Evolutionary conservation across 2,329 filamentous ascomycete genomes (phyloP).

Genomic region (Grosmannia huntii): DNA sequence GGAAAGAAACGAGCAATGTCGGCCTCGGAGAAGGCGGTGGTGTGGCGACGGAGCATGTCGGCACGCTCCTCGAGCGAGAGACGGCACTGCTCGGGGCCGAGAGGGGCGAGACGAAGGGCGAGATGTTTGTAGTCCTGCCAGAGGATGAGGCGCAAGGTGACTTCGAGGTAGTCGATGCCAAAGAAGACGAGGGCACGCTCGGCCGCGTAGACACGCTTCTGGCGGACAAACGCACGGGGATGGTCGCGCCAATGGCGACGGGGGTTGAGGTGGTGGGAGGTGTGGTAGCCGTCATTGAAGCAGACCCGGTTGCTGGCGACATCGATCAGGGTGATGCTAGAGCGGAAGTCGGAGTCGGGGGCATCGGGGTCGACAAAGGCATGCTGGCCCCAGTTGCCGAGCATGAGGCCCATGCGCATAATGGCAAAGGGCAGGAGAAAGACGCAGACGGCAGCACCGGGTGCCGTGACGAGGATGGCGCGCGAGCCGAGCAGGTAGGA

Average conservation of each 20-base stretch:
- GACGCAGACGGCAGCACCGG: slow-evolving; percentile 47
- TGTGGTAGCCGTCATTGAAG: slow-evolving; percentile 76
- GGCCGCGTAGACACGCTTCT: slow-evolving; percentile 51
- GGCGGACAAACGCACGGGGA: slow-evolving; percentile 57
- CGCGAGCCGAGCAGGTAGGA: slow-evolving; percentile 22
- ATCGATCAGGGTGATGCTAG: slow-evolving; percentile 68
- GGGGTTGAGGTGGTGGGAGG: slow-evolving; percentile 68
- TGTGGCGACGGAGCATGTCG: slow-evolving; percentile 50
- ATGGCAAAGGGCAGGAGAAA: slow-evolving; percentile 53
- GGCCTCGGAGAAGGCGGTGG: slow-evolving; percentile 50
- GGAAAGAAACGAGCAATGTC: slow-evolving; percentile 48
- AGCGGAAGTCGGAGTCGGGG: slow-evolving; percentile 65
- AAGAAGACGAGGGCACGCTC: slow-evolving; percentile 65
- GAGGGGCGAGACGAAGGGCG: slow-evolving; percentile 58
- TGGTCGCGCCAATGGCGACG: slow-evolving; percentile 73
- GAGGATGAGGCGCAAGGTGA: slow-evolving; percentile 53
- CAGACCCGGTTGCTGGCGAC: slow-evolving; percentile 69
- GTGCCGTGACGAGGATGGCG: slow-evolving; percentile 25
- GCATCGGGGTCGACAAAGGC: slow-evolving; percentile 65
- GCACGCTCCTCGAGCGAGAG: slow-evolving; percentile 53
- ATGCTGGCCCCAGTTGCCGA: slow-evolving; percentile 77
- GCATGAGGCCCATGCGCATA: slow-evolving; percentile 61
- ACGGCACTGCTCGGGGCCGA: slow-evolving; percentile 51
- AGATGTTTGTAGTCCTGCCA: slow-evolving; percentile 64
- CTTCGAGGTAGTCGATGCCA: slow-evolving; percentile 70